These are phyloP conservation scores for Juglanconis oblonga DNA, from an alignment of 2,329 filamentous ascomycete species.

Conservation along the genomic window DNA sequence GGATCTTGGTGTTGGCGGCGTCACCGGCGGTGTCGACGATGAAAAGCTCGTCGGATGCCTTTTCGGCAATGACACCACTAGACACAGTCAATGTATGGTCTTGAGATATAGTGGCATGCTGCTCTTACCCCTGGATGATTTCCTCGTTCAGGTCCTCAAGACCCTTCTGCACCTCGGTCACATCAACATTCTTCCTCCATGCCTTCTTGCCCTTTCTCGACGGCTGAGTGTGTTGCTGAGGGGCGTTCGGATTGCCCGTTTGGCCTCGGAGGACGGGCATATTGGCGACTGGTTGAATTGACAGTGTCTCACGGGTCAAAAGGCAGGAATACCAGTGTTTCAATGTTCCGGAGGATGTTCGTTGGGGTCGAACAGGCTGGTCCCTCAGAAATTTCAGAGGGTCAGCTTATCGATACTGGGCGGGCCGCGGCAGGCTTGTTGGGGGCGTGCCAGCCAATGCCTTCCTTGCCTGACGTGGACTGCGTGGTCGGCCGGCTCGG, in stretches of 20 bases:
- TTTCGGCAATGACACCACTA: conserved; percentile 79
- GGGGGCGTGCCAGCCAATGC: conserved; percentile 12
- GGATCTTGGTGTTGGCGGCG: conserved; percentile 59
- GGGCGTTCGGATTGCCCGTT: conserved; percentile 53
- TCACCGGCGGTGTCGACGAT: conserved; percentile 75
- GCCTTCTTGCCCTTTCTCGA: conserved; percentile 98
- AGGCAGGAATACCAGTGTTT: background rate
- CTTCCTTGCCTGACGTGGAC: background rate
- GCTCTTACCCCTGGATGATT: conserved; percentile 79
- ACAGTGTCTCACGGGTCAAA: background rate
- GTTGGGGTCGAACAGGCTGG: too few species aligned
- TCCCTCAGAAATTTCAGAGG: conserved; percentile 14
- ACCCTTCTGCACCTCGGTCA: conserved; percentile 79
- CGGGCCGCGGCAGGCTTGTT: conserved; percentile 1
- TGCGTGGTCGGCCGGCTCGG: too few species aligned
- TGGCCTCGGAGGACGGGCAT: conserved; percentile 55
- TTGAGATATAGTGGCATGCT: background rate
- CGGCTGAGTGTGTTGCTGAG: conserved; percentile 79
- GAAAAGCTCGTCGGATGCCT: conserved; percentile 80
- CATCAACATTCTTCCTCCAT: conserved; percentile 97
- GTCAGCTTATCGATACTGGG: conserved; percentile 14
- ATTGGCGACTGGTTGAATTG: conserved; percentile 11
- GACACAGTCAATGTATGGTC: background rate
- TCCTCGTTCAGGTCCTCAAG: conserved; percentile 83
- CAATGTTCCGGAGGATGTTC: background rate